Evolutionary conservation across 1,284 basidiomycete species (phyloP), one percentile per base, ranked within the genome.

Genomic region (Leccinum variabile): DNA sequence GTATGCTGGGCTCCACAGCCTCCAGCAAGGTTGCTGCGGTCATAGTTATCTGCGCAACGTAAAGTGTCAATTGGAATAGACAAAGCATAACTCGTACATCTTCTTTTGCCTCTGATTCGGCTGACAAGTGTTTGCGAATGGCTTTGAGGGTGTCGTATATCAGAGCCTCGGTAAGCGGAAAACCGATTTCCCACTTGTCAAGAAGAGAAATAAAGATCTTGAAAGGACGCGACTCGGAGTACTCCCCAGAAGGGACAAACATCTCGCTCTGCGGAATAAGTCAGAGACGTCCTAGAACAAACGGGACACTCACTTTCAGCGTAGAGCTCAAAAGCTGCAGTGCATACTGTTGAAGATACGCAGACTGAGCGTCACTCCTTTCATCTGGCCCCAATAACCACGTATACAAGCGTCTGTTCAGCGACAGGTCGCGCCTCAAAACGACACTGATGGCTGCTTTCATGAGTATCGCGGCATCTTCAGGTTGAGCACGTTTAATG

Each of bases 131-230:
- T n/a, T 77, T 75, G 71, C 85, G 85, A 54, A 95, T 80, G 2
- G 91, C 86, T 59, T 82, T 85, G 71, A 97, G 88, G 0, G 91
- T 83, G 66, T 97, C 92, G 61, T 94, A 86, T 4, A 93, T 86
- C 39, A 98, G 78, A 1, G 80, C 81, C 54, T 92, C 87, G 0
- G 95, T 96, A 30, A 99, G 77, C 0, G 86, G 82, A 18, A 86
- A 86, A 0, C 97, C 97, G 57, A 99, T 90, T 76, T 98, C 95
- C 92, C 94, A 98, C 75, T 97, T 97, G 77, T 99, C 97, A 65
- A 98, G 80, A 16, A 99, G 76, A 1, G 95, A 96, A 32, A 98
- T 88, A 74, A 98, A 97, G 54, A 98, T 92, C 76, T 96, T 96
- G 83, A 95, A 98, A 0, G 97, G 94, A 16, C 91, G 85, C 1